Evolutionary conservation across 202 grass and related monocot genomes (phyloP).

Genomic region (Saccharum hybrid): DNA sequence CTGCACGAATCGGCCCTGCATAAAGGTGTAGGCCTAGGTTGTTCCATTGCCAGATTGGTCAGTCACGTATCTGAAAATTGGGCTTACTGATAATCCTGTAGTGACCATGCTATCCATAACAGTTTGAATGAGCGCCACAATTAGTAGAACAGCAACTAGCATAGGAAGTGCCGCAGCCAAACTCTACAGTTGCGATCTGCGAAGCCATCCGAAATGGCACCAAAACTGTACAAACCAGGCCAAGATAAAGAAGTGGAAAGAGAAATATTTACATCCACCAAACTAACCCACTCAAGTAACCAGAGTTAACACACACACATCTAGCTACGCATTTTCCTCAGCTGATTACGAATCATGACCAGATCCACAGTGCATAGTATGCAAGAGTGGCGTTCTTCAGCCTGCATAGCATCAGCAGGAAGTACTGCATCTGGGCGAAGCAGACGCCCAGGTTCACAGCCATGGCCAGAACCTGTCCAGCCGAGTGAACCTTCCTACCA

Average conservation of each 20-base stretch:
- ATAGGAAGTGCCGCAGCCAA: not conserved
- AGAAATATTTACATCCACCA: constrained; percentile 43
- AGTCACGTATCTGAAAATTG: too few species aligned
- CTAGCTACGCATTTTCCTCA: not conserved
- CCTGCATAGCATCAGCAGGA: constrained; percentile 56
- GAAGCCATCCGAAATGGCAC: not conserved
- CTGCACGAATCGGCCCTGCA: too few species aligned
- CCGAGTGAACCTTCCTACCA: constrained; percentile 36
- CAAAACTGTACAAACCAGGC: not conserved
- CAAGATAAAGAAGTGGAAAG: not conserved
- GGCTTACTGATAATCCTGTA: not conserved
- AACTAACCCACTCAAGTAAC: not conserved
- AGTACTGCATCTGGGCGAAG: constrained; percentile 55
- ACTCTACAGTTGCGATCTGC: not conserved
- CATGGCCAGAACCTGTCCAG: constrained; percentile 27
- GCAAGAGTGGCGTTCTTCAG: constrained; percentile 48
- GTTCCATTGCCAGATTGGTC: too few species aligned
- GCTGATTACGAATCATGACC: constrained; percentile 41
- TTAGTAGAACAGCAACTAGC: not conserved
- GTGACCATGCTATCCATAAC: not conserved
- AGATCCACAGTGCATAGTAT: constrained; percentile 61
- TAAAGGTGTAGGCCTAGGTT: too few species aligned
- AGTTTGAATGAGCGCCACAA: not conserved
- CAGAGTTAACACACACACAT: not conserved
- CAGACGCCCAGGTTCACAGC: constrained; percentile 33